A percentile compares a stretch with the other conserved stretches of the same genome.
These are phyloP conservation scores for Trichoderma orchidacearum DNA, from an alignment of 495 filamentous ascomycete genomes.

Conservation along the genomic window DNA sequence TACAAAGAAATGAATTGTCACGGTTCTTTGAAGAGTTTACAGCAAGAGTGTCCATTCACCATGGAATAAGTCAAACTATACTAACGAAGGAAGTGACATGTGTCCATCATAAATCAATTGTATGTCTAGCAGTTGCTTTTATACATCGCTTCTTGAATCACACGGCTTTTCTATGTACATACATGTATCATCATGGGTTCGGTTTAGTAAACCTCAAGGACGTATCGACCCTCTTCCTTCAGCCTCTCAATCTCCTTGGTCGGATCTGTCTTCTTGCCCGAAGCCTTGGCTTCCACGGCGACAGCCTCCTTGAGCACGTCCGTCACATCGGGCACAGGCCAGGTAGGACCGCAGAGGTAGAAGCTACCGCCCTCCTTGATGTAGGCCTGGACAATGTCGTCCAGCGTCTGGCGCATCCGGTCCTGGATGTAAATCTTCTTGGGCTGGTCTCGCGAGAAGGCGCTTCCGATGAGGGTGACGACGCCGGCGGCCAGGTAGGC, in stretches of 20 bases:
- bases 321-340: slow-evolving; percentile 98
- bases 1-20: background rate
- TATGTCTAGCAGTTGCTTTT: background rate
- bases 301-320: slow-evolving; percentile 89
- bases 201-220: slow-evolving; percentile 81
- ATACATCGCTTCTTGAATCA: background rate
- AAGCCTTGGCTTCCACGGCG: slow-evolving; percentile 51
- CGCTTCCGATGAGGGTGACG: slow-evolving; percentile 83
- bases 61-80: too few species aligned
- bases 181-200: background rate
- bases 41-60: too few species aligned
- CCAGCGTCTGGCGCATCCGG: slow-evolving; percentile 78
- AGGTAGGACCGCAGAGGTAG: slow-evolving; percentile 95
- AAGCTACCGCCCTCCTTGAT: slow-evolving; percentile 79
- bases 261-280: slow-evolving; percentile 70
- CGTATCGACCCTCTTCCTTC: slow-evolving; percentile 89
- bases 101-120: background rate
- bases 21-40: too few species aligned
- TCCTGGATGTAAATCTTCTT: slow-evolving; percentile 99
- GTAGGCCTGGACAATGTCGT: slow-evolving; percentile 82
- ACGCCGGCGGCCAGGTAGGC: slow-evolving; percentile 92
- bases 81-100: too few species aligned
- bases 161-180: background rate
- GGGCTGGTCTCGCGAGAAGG: slow-evolving; percentile 92
- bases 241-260: slow-evolving; percentile 88